These are phyloP conservation scores for Hypoxylon sp. DNA, from an alignment of 2,329 filamentous ascomycete species.

Conservation along the genomic window DNA sequence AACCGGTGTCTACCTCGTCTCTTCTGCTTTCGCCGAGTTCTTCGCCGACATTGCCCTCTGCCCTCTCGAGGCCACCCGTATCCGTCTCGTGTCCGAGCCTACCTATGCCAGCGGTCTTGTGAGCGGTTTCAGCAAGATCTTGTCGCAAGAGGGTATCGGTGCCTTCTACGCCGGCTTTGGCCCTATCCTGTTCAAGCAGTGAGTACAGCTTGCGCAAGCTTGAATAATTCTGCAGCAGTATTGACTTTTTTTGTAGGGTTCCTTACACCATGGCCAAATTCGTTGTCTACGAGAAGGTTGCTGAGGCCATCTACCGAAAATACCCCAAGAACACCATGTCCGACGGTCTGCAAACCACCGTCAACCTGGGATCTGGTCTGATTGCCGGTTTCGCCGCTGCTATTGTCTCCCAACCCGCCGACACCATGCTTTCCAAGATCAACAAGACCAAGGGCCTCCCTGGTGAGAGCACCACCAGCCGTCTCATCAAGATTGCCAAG, in stretches of 20 bases:
- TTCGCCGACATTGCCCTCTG: constrained; percentile 77
- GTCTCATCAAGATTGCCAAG: constrained; percentile 80
- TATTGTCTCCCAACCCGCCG: constrained; percentile 80
- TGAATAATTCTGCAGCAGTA: constrained; percentile 2
- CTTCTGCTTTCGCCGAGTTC: constrained; percentile 65
- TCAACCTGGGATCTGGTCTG: constrained; percentile 81
- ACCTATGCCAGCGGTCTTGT: constrained; percentile 77
- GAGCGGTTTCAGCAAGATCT: constrained; percentile 77
- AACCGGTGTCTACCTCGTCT: constrained; percentile 75
- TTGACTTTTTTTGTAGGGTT: constrained; percentile 63
- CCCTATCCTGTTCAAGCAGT: constrained; percentile 78
- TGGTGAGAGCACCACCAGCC: constrained; percentile 78
- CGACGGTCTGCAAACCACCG: constrained; percentile 72
- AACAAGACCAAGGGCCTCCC: constrained; percentile 83
- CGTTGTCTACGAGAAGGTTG: constrained; percentile 83
- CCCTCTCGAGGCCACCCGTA: constrained; percentile 82
- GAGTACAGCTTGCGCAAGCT: constrained; percentile 50
- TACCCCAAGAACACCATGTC: constrained; percentile 74
- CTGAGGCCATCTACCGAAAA: constrained; percentile 71
- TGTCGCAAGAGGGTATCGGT: constrained; percentile 75
- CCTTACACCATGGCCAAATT: constrained; percentile 88
- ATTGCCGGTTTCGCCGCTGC: constrained; percentile 83
- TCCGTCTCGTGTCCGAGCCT: constrained; percentile 80
- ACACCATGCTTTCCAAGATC: constrained; percentile 86
- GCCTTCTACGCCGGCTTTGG: constrained; percentile 84